Evolutionary conservation across 768 basidiomycete genomes (phyloP).

Genomic region (Leccinum rimulosum): DNA sequence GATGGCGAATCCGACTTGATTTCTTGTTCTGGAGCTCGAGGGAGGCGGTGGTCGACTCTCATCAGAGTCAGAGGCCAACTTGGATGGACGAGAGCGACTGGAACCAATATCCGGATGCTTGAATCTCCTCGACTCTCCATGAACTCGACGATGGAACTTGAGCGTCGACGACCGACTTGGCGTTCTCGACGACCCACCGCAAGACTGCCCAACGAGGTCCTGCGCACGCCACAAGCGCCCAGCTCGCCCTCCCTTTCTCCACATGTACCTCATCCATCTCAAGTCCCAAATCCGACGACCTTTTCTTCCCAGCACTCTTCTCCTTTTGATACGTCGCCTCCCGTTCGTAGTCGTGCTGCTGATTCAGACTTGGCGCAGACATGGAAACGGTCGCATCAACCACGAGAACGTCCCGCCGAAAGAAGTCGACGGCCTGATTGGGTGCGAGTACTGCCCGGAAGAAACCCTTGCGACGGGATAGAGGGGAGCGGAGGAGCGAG

Average conservation of each 20-base stretch:
- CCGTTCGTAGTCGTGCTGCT: neutral
- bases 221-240: conserved; percentile 14
- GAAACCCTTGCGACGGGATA: conserved; percentile 23
- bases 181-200: conserved; percentile 1
- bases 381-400: neutral
- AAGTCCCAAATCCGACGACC: conserved; percentile 5
- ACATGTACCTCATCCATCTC: conserved; percentile 21
- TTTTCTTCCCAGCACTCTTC: neutral
- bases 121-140: neutral
- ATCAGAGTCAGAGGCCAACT: neutral
- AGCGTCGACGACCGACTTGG: neutral
- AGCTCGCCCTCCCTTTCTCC: conserved; percentile 22
- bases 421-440: conserved; percentile 24
- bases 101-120: conserved; percentile 11
- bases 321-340: neutral
- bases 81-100: neutral
- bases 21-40: conserved; percentile 1
- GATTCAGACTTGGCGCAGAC: neutral
- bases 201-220: conserved; percentile 22
- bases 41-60: conserved; percentile 1
- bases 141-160: neutral
- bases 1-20: conserved; percentile 12
- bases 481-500: conserved; percentile 24
- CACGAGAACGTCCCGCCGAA: conserved; percentile 18
- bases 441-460: conserved; percentile 23